These are phyloP conservation scores for Nepenthes gracilis DNA, from an alignment of 148 eudicot genomes.

Conservation along the genomic window DNA sequence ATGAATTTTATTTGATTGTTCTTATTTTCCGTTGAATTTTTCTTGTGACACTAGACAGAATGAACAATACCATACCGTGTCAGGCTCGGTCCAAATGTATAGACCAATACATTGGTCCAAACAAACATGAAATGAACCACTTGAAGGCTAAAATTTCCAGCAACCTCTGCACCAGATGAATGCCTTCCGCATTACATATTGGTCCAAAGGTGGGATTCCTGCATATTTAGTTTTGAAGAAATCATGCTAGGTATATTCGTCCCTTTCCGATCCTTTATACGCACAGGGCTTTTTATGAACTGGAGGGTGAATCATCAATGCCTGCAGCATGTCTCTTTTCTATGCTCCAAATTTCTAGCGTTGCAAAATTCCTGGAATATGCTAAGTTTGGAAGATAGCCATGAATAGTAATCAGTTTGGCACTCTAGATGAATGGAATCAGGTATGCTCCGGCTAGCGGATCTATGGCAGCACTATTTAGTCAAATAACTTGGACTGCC, in stretches of 20 bases:
- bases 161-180: constrained; percentile 86
- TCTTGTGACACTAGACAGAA: no score
- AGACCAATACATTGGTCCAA: no score
- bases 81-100: no score
- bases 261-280: constrained; percentile 66
- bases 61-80: no score
- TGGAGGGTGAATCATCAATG: constrained; percentile 91
- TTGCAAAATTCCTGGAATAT: constrained; percentile 34
- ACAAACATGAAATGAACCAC: no score
- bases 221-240: constrained; percentile 50
- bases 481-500: no score
- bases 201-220: constrained; percentile 72
- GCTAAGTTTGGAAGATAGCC: constrained; percentile 92
- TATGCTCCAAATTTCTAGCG: constrained; percentile 14
- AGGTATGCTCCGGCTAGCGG: no score
- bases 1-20: no score
- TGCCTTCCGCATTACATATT: constrained; percentile 77
- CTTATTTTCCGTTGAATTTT: no score
- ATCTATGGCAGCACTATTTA: no score
- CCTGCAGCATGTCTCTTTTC: constrained; percentile 77
- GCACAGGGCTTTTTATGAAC: constrained; percentile 60
- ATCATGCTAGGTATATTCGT: constrained; percentile 30
- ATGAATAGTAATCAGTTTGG: constrained; percentile 49
- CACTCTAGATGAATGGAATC: no score
- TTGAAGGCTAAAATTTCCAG: no score